These are phyloP conservation scores for Cryptococcus sp. DNA, from an alignment of 1,284 basidiomycete species.

Conservation along the genomic window DNA sequence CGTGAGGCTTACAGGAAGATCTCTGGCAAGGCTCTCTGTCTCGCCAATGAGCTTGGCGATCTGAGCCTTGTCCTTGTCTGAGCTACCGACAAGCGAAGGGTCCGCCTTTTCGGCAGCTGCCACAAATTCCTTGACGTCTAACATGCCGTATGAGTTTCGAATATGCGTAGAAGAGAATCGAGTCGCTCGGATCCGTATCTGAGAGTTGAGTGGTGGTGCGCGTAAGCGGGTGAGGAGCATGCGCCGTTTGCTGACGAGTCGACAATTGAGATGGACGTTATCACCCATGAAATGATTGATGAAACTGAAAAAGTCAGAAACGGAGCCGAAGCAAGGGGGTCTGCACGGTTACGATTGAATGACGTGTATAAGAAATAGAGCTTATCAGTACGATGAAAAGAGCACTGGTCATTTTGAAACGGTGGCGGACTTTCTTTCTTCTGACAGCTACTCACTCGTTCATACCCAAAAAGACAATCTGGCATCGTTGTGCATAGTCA, in stretches of 20 bases:
- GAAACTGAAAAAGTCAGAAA: too few relatives aligned
- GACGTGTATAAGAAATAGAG: too few relatives aligned
- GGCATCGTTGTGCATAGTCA: too few relatives aligned
- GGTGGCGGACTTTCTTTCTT: too few relatives aligned
- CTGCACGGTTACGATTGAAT: too few relatives aligned
- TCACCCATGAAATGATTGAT: background rate
- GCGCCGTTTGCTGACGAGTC: background rate
- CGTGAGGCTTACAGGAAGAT: conserved; percentile 42
- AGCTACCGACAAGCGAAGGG: conserved; percentile 38
- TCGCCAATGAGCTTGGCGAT: conserved; percentile 40
- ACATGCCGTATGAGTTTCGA: background rate
- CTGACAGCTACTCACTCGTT: too few relatives aligned
- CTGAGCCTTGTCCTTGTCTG: conserved; percentile 44
- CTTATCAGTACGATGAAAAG: too few relatives aligned
- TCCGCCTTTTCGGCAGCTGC: conserved; percentile 45
- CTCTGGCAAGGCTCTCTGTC: conserved; percentile 38
- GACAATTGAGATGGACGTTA: background rate
- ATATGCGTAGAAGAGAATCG: background rate
- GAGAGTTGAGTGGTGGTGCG: background rate
- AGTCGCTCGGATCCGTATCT: background rate
- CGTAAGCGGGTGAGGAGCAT: conserved; percentile 1
- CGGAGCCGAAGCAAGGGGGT: too few relatives aligned
- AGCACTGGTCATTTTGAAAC: too few relatives aligned
- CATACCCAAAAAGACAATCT: too few relatives aligned
- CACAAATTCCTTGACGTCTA: conserved; percentile 40